These are phyloP conservation scores for Stenocarpella maydis DNA, from an alignment of 2,329 filamentous ascomycete genomes.

Conservation along the genomic window DNA sequence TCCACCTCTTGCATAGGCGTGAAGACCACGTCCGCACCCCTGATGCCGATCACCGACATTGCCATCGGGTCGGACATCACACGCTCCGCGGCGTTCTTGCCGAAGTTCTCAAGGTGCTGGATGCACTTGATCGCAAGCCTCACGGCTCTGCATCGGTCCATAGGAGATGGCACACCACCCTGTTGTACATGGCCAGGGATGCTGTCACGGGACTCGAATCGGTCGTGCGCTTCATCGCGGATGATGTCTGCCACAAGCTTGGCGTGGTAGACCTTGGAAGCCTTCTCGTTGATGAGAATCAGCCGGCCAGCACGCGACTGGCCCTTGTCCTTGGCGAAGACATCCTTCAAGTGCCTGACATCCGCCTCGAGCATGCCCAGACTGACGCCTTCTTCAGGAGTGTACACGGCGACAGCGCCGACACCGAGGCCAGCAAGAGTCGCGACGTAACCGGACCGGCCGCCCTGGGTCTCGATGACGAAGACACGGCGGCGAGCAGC, in stretches of 20 bases:
- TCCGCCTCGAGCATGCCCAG: constrained; percentile 92
- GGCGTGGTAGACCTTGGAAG: constrained; percentile 88
- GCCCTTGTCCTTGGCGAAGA: constrained; percentile 85
- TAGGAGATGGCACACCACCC: constrained; percentile 89
- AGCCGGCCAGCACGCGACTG: constrained; percentile 90
- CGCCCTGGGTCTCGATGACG: constrained; percentile 97
- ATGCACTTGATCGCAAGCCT: constrained; percentile 94
- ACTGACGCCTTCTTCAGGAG: constrained; percentile 93
- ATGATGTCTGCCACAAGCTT: constrained; percentile 96
- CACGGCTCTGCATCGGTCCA: constrained; percentile 94
- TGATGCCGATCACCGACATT: constrained; percentile 87
- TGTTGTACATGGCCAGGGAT: constrained; percentile 96
- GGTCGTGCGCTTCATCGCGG: constrained; percentile 87
- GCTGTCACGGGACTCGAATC: constrained; percentile 91
- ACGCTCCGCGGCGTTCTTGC: constrained; percentile 68
- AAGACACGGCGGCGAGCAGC: constrained; percentile 93
- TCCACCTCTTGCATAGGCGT: constrained; percentile 83
- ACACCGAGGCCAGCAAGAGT: constrained; percentile 91
- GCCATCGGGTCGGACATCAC: constrained; percentile 79
- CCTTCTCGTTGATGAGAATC: constrained; percentile 96
- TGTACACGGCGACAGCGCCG: constrained; percentile 92
- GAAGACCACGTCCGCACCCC: constrained; percentile 90
- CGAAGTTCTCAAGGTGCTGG: constrained; percentile 85
- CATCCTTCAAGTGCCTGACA: constrained; percentile 86
- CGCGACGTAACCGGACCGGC: constrained; percentile 91